Conservation (phyloP, 2,329 filamentous ascomycete genomes). For the Calonectria pauciramosa region DNA sequence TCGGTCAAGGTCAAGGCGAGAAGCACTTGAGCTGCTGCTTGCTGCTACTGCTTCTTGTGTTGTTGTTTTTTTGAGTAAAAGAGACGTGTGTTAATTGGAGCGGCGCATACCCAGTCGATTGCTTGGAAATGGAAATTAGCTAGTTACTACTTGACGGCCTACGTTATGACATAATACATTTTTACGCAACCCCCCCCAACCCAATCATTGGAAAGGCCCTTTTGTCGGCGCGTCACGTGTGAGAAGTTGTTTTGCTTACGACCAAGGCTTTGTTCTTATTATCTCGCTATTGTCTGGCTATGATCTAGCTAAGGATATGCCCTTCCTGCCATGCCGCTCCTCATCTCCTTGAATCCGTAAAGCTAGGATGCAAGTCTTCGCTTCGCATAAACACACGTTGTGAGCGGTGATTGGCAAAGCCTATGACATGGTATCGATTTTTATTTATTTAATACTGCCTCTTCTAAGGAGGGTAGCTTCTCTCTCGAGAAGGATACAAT, state of each 20-base stretch:
- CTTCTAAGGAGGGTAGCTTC: too few relatives aligned
- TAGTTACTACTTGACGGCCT: background rate
- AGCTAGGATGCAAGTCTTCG: too few relatives aligned
- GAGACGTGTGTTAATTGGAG: background rate
- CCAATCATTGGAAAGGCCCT: background rate
- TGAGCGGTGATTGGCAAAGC: too few relatives aligned
- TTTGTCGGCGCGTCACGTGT: background rate
- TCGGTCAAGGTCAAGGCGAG: conserved; percentile 58
- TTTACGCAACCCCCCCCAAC: background rate
- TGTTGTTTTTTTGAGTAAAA: too few relatives aligned
- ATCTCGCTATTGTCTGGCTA: too few relatives aligned
- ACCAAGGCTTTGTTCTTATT: background rate
- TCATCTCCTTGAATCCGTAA: background rate
- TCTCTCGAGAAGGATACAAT: too few relatives aligned
- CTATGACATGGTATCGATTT: too few relatives aligned
- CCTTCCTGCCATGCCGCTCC: background rate
- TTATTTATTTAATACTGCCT: too few relatives aligned
- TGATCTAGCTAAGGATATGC: background rate
- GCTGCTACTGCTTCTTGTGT: too few relatives aligned
- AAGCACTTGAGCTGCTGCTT: background rate
- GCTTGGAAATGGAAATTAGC: background rate
- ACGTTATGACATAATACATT: background rate
- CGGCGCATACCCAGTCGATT: background rate
- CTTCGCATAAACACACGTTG: too few relatives aligned
- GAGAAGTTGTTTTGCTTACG: background rate